Percentiles rank a stretch among this genome's conserved stretches.
Evolutionary conservation across 2,329 filamentous ascomycete genomes (phyloP).

Genomic region (Ambrosiella beaveri): DNA sequence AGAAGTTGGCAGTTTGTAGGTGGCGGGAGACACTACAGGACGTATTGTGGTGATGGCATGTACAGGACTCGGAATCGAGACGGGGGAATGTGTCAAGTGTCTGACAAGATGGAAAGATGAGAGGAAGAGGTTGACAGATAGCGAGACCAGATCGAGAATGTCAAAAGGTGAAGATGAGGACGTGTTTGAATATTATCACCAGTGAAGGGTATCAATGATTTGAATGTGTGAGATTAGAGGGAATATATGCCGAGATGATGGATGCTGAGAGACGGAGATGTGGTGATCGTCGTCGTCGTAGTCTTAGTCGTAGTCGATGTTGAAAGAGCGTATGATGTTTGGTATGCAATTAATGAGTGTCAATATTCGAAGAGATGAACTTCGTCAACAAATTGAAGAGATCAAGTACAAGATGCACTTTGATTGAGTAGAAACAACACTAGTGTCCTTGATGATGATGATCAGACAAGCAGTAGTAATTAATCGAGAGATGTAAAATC

Average conservation of each 20-base stretch:
- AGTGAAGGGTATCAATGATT: not conserved
- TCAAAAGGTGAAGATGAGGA: constrained; percentile 1
- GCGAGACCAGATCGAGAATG: constrained; percentile 12
- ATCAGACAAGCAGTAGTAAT: not conserved
- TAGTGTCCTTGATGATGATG: not conserved
- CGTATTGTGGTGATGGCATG: not conserved
- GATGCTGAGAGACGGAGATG: too few species aligned
- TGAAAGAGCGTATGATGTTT: not conserved
- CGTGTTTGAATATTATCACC: not conserved
- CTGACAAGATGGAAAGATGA: not conserved
- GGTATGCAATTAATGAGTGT: constrained; percentile 1
- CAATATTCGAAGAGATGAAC: not conserved
- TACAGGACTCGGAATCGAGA: not conserved
- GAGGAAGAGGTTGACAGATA: constrained; percentile 14
- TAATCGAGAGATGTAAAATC: not conserved
- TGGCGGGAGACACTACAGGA: not conserved
- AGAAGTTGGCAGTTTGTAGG: not conserved
- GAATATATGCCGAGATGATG: too few species aligned
- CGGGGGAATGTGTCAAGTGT: not conserved
- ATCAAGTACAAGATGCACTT: not conserved
- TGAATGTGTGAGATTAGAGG: not conserved
- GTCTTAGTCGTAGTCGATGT: not conserved
- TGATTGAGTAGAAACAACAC: not conserved
- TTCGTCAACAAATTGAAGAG: not conserved
- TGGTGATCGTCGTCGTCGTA: not conserved